Conservation (phyloP, 1,284 basidiomycete species). For the Testicularia cyperi region DNA sequence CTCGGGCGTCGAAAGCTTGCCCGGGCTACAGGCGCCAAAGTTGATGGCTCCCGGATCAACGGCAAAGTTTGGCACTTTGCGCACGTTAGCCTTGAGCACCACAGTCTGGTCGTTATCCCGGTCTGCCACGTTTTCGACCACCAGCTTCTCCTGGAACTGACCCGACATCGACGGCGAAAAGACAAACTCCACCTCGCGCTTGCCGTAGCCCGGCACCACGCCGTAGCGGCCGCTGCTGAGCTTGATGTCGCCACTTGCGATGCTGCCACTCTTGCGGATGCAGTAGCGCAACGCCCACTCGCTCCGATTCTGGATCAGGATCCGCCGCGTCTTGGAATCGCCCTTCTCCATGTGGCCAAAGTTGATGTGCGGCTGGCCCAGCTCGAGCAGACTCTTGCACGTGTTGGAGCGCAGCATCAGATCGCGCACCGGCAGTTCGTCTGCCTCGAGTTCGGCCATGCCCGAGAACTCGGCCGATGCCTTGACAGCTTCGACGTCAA, state of each 20-base stretch:
- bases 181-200: constrained; percentile 63
- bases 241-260: constrained; percentile 64
- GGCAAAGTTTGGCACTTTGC: constrained; percentile 63
- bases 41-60: constrained; percentile 61
- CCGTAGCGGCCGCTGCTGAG: constrained; percentile 64
- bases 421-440: constrained; percentile 64
- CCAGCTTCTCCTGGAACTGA: constrained; percentile 63
- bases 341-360: constrained; percentile 65
- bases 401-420: constrained; percentile 63
- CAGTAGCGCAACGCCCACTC: constrained; percentile 63
- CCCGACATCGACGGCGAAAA: constrained; percentile 61
- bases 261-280: constrained; percentile 64
- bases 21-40: constrained; percentile 56
- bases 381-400: constrained; percentile 63
- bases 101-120: constrained; percentile 63
- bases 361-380: constrained; percentile 65
- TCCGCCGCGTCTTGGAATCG: constrained; percentile 63
- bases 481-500: constrained; percentile 58
- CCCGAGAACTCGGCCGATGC: constrained; percentile 44
- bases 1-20: constrained; percentile 48
- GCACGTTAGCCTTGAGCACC: constrained; percentile 63
- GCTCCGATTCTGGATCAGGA: constrained; percentile 63
- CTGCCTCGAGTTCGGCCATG: constrained; percentile 51
- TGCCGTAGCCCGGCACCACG: constrained; percentile 64
- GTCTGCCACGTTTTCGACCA: constrained; percentile 64